Evolutionary conservation across 345 rosid genomes (phyloP).

Genomic region (Syzygium aromaticum): DNA sequence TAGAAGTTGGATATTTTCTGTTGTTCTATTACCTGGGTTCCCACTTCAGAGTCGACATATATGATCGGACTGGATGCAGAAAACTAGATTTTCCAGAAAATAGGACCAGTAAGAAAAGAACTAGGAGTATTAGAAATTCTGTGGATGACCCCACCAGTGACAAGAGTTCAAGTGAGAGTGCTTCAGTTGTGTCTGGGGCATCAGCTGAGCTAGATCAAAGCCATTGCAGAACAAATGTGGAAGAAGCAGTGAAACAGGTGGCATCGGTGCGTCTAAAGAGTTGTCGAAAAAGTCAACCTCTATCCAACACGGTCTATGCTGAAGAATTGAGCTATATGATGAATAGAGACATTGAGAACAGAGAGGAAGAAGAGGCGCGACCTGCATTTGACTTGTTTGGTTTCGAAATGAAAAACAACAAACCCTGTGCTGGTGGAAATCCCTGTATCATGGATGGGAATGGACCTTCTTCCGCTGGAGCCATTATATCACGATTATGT

Average conservation of each 20-base stretch:
- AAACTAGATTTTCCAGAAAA: constrained; percentile 8
- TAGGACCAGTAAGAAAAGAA: constrained; percentile 8
- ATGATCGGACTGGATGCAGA: constrained; percentile 20
- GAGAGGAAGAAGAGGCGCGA: background rate
- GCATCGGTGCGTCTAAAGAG: background rate
- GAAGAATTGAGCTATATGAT: constrained; percentile 17
- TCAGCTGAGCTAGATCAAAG: constrained; percentile 1
- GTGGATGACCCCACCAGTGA: background rate
- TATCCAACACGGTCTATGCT: background rate
- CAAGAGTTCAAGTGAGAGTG: background rate
- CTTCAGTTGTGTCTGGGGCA: constrained; percentile 1
- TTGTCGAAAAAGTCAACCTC: background rate
- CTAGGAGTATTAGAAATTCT: background rate
- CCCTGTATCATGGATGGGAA: background rate
- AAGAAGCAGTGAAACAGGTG: background rate
- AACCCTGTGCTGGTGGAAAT: constrained; percentile 1
- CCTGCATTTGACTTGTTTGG: constrained; percentile 10
- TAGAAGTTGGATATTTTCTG: constrained; percentile 27
- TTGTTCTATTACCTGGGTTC: constrained; percentile 19
- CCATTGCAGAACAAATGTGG: background rate
- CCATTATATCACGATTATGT: background rate
- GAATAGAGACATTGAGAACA: constrained; percentile 2
- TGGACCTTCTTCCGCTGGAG: background rate
- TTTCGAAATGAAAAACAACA: constrained; percentile 3
- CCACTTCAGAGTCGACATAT: constrained; percentile 25